These are phyloP conservation scores for Chrysoporthe puriensis DNA, from an alignment of 2,329 filamentous ascomycete species.

Conservation along the genomic window DNA sequence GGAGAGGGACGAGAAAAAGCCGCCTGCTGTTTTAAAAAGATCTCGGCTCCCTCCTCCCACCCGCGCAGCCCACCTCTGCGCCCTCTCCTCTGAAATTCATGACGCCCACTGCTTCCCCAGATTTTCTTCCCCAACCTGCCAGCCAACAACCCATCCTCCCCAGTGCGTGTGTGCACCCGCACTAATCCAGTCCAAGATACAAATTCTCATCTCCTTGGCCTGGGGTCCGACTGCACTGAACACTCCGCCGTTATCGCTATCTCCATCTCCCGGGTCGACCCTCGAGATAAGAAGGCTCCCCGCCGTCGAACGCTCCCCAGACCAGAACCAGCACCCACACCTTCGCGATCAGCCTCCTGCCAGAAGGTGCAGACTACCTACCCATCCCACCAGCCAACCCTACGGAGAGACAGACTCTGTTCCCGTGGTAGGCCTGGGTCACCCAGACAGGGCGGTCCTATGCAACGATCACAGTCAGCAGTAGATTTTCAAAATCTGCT, in stretches of 20 bases:
- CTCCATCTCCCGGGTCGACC: background rate
- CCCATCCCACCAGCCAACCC: too few species aligned
- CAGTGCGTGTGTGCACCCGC: conserved; percentile 2
- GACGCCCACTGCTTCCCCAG: conserved; percentile 33
- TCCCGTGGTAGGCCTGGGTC: conserved; percentile 18
- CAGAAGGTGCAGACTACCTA: conserved; percentile 17
- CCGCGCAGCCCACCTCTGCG: conserved; percentile 34
- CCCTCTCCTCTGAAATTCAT: conserved; percentile 36
- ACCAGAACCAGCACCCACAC: too few species aligned
- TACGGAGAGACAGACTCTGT: too few species aligned
- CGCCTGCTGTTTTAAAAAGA: conserved; percentile 30
- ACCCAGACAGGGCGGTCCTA: conserved; percentile 56
- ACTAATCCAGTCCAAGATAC: background rate
- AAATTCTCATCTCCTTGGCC: background rate
- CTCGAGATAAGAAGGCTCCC: conserved; percentile 4
- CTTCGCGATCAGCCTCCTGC: conserved; percentile 11
- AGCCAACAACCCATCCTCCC: conserved; percentile 24
- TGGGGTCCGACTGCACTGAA: background rate
- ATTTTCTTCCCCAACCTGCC: conserved; percentile 13
- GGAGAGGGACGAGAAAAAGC: conserved; percentile 23
- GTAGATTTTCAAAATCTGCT: conserved; percentile 78
- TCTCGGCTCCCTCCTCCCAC: conserved; percentile 38
- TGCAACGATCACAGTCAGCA: conserved; percentile 74
- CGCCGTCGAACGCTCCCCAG: background rate
- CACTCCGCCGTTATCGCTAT: background rate